A percentile compares a stretch with the other conserved stretches of the same genome.
Conservation (phyloP, 2,329 filamentous ascomycete species). For the Pseudogymnoascus verrucosus region DNA sequence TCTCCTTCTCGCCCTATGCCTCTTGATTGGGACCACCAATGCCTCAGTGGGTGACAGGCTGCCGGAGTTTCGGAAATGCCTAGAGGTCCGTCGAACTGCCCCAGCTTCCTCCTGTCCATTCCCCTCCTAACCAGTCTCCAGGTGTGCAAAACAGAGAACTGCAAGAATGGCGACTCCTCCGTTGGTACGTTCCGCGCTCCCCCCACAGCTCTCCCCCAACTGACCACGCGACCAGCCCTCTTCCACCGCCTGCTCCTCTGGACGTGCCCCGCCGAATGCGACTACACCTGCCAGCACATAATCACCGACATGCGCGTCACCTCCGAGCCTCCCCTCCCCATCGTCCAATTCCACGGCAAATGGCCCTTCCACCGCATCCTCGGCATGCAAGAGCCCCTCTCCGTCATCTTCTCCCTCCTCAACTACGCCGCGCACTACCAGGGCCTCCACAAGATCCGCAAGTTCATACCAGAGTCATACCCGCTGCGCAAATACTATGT, state of each 20-base stretch:
- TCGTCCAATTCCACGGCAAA: slow-evolving; percentile 96
- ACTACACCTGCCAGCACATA: slow-evolving; percentile 95
- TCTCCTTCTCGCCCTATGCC: slow-evolving; percentile 12
- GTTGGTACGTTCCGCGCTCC: slow-evolving; percentile 55
- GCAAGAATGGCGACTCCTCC: slow-evolving; percentile 53
- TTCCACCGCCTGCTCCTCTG: slow-evolving; percentile 80
- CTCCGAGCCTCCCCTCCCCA: slow-evolving; percentile 44
- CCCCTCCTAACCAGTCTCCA: slow-evolving; percentile 30
- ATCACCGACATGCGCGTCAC: slow-evolving; percentile 65
- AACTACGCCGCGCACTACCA: slow-evolving; percentile 81
- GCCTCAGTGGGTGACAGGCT: slow-evolving; percentile 80
- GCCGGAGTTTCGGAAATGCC: slow-evolving; percentile 80
- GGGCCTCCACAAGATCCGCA: slow-evolving; percentile 64
- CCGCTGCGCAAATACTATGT: slow-evolving; percentile 74
- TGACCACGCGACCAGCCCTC: slow-evolving; percentile 49
- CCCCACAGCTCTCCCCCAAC: slow-evolving; percentile 16
- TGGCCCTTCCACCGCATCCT: slow-evolving; percentile 91
- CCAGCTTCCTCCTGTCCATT: background rate
- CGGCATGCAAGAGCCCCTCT: slow-evolving; percentile 91
- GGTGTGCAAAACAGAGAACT: slow-evolving; percentile 78
- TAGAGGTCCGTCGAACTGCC: slow-evolving; percentile 51
- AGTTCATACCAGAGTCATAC: slow-evolving; percentile 64
- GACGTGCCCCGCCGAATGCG: slow-evolving; percentile 89
- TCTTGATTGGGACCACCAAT: slow-evolving; percentile 36
- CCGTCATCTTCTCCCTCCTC: slow-evolving; percentile 83